These are phyloP conservation scores for Aspergillus sp. DNA, from an alignment of 2,329 filamentous ascomycete genomes.

Conservation along the genomic window DNA sequence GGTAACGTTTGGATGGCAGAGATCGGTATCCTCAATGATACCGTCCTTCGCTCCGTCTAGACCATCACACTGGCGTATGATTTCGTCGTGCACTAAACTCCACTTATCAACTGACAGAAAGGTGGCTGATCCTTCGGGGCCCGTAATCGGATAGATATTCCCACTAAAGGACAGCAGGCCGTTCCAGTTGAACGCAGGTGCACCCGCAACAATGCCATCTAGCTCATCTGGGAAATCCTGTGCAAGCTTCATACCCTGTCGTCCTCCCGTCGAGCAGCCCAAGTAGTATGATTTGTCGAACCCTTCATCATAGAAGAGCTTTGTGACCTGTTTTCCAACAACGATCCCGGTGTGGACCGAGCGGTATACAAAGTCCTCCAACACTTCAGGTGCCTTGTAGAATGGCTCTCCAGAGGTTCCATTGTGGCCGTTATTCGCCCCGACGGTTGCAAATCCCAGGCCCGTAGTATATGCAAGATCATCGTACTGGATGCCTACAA, in stretches of 20 bases:
- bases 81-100: constrained; percentile 46
- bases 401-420: constrained; percentile 49
- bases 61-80: constrained; percentile 53
- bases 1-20: constrained; percentile 41
- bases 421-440: constrained; percentile 53
- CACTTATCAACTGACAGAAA: constrained; percentile 49
- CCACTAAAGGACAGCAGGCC: constrained; percentile 48
- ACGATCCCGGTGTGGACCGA: constrained; percentile 46
- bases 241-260: constrained; percentile 57
- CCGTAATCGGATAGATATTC: constrained; percentile 46
- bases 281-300: constrained; percentile 44
- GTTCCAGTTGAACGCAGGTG: constrained; percentile 49
- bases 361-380: constrained; percentile 51
- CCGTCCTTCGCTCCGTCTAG: constrained; percentile 52
- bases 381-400: constrained; percentile 45
- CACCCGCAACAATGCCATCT: constrained; percentile 55
- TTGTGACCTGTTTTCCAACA: constrained; percentile 49
- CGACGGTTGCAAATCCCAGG: constrained; percentile 48
- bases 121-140: constrained; percentile 47
- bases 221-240: constrained; percentile 58
- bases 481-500: constrained; percentile 45
- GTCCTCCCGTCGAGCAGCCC: constrained; percentile 61
- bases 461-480: constrained; percentile 45
- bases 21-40: constrained; percentile 50
- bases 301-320: constrained; percentile 49